These are phyloP conservation scores for Neocatenulostroma microsporum DNA, from an alignment of 2,329 filamentous ascomycete genomes.

Conservation along the genomic window DNA sequence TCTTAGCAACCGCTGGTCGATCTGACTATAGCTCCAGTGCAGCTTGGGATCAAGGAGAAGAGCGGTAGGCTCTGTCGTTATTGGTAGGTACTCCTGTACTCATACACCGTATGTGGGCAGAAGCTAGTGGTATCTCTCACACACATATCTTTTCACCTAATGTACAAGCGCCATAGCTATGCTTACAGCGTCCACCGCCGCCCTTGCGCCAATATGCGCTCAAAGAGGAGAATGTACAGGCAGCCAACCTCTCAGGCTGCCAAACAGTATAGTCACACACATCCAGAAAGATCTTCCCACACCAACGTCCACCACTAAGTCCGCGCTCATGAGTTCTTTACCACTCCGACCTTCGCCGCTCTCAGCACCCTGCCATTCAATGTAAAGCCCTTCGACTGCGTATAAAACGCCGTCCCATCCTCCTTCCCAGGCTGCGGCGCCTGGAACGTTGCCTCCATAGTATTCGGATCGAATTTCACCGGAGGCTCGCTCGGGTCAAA, in stretches of 20 bases:
- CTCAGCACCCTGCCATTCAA: slow-evolving; percentile 84
- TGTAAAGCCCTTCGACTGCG: slow-evolving; percentile 92
- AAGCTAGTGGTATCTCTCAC: too few relatives aligned
- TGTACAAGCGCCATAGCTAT: slow-evolving; percentile 3
- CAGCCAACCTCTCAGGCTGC: background rate
- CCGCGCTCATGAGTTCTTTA: slow-evolving; percentile 61
- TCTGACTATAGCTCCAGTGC: too few relatives aligned
- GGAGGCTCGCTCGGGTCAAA: slow-evolving; percentile 64
- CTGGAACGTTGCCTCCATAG: slow-evolving; percentile 96
- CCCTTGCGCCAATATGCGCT: background rate
- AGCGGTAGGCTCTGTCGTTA: too few relatives aligned
- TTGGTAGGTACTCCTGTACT: too few relatives aligned
- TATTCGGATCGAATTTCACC: slow-evolving; percentile 91
- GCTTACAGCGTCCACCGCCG: background rate
- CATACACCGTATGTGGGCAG: too few relatives aligned
- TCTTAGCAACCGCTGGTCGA: too few relatives aligned
- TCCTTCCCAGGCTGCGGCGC: slow-evolving; percentile 79
- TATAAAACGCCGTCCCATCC: slow-evolving; percentile 81
- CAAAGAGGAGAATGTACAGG: slow-evolving; percentile 4
- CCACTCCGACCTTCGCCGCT: slow-evolving; percentile 89
- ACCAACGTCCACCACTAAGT: background rate
- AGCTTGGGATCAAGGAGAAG: too few relatives aligned
- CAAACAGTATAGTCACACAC: too few relatives aligned
- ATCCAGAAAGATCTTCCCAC: background rate
- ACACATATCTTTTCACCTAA: too few relatives aligned